Percentiles rank a stretch among this genome's conserved stretches.
phyloP scores from a whole-genome alignment of 257 asterid genomes.

The Misopates orontium region DNA sequence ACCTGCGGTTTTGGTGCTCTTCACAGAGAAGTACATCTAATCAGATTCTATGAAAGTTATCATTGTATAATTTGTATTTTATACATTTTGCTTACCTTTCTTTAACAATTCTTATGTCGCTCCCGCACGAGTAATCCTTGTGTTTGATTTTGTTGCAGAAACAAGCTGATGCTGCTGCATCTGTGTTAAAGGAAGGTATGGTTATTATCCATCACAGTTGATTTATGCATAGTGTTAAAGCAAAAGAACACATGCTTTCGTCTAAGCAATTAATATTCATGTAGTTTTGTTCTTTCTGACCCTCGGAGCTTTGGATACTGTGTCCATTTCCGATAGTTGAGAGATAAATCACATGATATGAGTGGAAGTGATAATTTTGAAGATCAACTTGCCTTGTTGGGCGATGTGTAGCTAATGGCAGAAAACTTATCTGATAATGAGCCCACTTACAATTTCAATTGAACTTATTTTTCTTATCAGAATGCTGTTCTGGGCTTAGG shows the following conservation, averaged over 20 bases:
- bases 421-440: no score
- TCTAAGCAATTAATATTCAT: no score
- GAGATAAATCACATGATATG: no score
- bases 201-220: not conserved
- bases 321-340: no score
- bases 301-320: no score
- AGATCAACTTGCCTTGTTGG: no score
- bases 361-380: no score
- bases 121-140: constrained; percentile 23
- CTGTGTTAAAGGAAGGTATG: constrained; percentile 64
- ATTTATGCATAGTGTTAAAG: not conserved
- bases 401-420: no score
- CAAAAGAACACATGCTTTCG: not conserved
- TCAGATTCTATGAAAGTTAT: not conserved
- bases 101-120: not conserved
- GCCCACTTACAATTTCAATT: no score
- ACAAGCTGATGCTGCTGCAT: constrained; percentile 54
- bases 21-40: constrained; percentile 6
- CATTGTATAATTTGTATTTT: not conserved
- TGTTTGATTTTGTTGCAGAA: constrained; percentile 45
- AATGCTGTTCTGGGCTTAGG: no score
- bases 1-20: not conserved
- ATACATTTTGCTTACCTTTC: not conserved
- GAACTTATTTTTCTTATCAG: no score
- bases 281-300: not conserved